Base-by-base conservation (phyloP, 768 basidiomycete genomes). In the Leccinellum albellum region DNA sequence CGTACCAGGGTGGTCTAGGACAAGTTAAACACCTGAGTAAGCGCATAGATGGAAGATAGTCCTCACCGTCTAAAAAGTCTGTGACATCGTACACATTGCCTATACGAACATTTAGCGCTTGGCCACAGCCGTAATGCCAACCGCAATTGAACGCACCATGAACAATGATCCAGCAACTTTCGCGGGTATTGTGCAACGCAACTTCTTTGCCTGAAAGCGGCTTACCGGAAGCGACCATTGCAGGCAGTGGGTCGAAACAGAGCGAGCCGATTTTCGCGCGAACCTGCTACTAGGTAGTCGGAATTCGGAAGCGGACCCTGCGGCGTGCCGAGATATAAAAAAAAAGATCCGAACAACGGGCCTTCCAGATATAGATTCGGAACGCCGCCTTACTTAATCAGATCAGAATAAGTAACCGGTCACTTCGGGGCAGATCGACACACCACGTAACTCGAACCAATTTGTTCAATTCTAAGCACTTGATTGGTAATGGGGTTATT, bases 91-190 rank as follows among this genome's bases (percentile, higher is more conserved):
- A 91, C 5, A 83, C 87, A 49, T 86, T 83, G 58, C 85, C 88
- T 87, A 40, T 40, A 48, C 46, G n/a, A 29, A 24, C 17, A 31
- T 20, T 32, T 3, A 33, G n/a, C 20, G 13, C 15, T 60, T 49
- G 67, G 56, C 20, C 26, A 44, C 29, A 20, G 32, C 23, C 10
- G 0, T 6, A 2, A 45, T 9, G 8, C 37, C 1, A 31, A 51
- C 21, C 17, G 31, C 31, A 47, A 24, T 32, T 29, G 50, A 29
- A 28, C 76, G 40, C 60, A 87, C 89, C 88, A 62, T 93, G 89
- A 1, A 94, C 87, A 56, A 94, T 91, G 57, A 93, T 91, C 88
- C 88, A 89, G 62, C 87, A 87, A 60, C 81, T 83, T 54, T 87
- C 81, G 21, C 86, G 73, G 40, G 70, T 75, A 61, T 80, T 82